Evolutionary conservation across 495 filamentous ascomycete species (phyloP).

Genomic region (Penicillium mononematosum): DNA sequence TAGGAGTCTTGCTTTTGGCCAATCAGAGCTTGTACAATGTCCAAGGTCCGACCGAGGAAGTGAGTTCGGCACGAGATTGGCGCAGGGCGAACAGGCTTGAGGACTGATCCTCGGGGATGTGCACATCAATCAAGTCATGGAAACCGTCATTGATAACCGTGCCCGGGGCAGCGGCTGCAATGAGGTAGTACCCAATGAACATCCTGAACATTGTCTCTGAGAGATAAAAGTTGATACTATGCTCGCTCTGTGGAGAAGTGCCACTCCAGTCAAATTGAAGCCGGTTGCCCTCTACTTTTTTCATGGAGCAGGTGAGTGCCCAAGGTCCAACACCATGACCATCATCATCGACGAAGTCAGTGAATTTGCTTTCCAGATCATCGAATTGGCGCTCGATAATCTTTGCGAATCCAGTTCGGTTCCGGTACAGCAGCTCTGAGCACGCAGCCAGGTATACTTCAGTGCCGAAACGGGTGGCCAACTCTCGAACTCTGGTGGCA

Average conservation of each 20-base stretch:
- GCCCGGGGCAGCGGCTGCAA: conserved; percentile 46
- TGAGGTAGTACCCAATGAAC: conserved; percentile 51
- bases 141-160: conserved; percentile 50
- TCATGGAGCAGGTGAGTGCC: conserved; percentile 49
- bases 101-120: conserved; percentile 45
- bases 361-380: conserved; percentile 42
- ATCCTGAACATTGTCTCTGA: conserved; percentile 54
- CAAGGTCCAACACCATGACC: conserved; percentile 50
- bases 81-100: conserved; percentile 51
- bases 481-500: conserved; percentile 41
- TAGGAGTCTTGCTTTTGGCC: conserved; percentile 47
- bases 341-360: conserved; percentile 54
- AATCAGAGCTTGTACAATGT: conserved; percentile 51
- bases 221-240: conserved; percentile 52
- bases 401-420: conserved; percentile 42
- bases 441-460: conserved; percentile 46
- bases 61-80: conserved; percentile 51
- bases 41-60: conserved; percentile 45
- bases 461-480: conserved; percentile 44
- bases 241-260: conserved; percentile 47
- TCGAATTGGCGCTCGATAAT: conserved; percentile 49
- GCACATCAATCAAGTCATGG: conserved; percentile 49
- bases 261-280: conserved; percentile 49
- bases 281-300: conserved; percentile 35
- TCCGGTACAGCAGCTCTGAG: conserved; percentile 43